Base-by-base conservation (phyloP, 441 rosid species). In the Omphalea diandra region DNA sequence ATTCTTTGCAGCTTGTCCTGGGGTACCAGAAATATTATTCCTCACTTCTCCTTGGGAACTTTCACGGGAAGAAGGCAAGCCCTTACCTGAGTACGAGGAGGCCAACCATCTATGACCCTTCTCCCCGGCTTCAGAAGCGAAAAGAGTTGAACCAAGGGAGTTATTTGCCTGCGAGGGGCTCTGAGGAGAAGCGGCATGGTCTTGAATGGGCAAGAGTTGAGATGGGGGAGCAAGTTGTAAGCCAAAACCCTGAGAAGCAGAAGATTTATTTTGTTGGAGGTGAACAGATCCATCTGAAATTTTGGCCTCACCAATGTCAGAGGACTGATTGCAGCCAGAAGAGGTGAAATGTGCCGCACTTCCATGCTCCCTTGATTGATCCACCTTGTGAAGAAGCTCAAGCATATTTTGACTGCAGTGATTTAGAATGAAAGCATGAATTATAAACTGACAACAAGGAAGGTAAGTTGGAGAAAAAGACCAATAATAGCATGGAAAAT, bases 381-480 rank as follows among this genome's bases (percentile, higher is more conserved):
- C 90, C 74, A 91, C 90, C 85, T 90, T 91, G 72, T 92, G 86
- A 79, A 92, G 87, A 79, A 89, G 93, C 81, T 92, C 97, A 63
- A 90, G 86, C 94, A 91, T 89, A 73, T 91, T 86, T 78, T 88
- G 88, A 77, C 98, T 91, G 86, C 79, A 56, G 54, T 26, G 14
- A 35, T 63, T 40, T 55, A 50, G 33, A 60, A 49, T 43, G n/a
- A 55, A 27, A 9, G 1, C 27, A 57, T 44, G 26, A 54, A 15
- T 27, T 50, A 61, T 40, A 18, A n/a, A 56, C 41, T 27, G 59
- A 33, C 43, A 60, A 50, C 18, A n/a, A 20, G 35, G 11, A 67
- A 62, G 8, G 47, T 33, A 35, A 22, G 0, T 24, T 54, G n/a
- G 56, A n/a, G 20, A 47, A 20, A 58, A 15, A 15, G 0, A 49